Conservation (phyloP, 108 stramenopile species). For the Cyclotella choctawhatcheeana region DNA sequence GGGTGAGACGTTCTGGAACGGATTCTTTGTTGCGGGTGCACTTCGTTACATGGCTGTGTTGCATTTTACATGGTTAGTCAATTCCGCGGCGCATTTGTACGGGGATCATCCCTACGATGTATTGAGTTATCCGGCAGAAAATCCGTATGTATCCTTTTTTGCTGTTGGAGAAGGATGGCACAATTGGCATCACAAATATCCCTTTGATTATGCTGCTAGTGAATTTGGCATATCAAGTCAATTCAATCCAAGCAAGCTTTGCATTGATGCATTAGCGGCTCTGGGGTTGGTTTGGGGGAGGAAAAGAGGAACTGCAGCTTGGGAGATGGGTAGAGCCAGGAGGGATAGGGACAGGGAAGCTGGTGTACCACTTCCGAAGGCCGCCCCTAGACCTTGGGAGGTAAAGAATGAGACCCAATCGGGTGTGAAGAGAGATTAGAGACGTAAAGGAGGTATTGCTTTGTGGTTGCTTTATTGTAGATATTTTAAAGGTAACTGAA, state of each 20-base stretch:
- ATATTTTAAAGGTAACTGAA: too few species aligned
- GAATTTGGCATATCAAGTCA: conserved; percentile 96
- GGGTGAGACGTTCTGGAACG: conserved; percentile 98
- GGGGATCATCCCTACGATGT: conserved; percentile 99
- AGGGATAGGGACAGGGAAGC: conserved; percentile 79
- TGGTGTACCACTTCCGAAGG: conserved; percentile 77
- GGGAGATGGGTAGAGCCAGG: conserved; percentile 88
- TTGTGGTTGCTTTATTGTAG: too few species aligned
- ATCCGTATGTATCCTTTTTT: conserved; percentile 93
- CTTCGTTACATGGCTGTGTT: conserved; percentile 94
- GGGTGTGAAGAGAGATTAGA: too few species aligned
- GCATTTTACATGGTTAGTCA: conserved; percentile 98
- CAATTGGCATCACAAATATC: conserved; percentile 99
- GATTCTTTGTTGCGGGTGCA: conserved; percentile 96
- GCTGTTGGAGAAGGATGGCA: conserved; percentile 99
- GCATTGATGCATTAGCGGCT: conserved; percentile 88
- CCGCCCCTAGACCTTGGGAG: conserved; percentile 89
- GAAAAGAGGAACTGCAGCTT: conserved; percentile 91
- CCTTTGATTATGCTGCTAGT: conserved; percentile 97
- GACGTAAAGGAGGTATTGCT: too few species aligned
- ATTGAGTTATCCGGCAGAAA: conserved; percentile 94
- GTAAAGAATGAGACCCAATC: too few species aligned
- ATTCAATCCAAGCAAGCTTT: conserved; percentile 97
- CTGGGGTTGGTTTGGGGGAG: conserved; percentile 93
- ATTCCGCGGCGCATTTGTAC: conserved; percentile 97